A percentile compares a stretch with the other conserved stretches of the same genome.
phyloP scores from a whole-genome alignment of 2,329 filamentous ascomycete species.

The Biscogniauxia sp. region DNA sequence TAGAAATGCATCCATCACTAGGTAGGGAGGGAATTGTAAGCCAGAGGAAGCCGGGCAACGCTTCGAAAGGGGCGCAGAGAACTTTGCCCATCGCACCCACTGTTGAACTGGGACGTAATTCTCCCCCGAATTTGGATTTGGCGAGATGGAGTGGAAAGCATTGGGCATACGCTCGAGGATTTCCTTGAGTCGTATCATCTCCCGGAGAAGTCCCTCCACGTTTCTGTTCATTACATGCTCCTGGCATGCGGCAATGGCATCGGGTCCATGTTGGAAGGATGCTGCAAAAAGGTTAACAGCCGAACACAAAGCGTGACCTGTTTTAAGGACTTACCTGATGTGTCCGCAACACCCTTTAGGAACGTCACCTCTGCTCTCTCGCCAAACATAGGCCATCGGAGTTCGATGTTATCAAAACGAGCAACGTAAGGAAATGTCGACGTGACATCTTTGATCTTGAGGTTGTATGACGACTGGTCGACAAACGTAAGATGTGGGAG shows the following conservation, averaged over 20 bases:
- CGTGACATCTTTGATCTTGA: slow-evolving; percentile 47
- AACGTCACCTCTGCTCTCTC: slow-evolving; percentile 51
- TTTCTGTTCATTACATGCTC: slow-evolving; percentile 54
- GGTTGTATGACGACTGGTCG: slow-evolving; percentile 53
- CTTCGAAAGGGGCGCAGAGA: slow-evolving; percentile 49
- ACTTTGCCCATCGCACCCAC: slow-evolving; percentile 51
- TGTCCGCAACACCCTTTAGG: slow-evolving; percentile 48
- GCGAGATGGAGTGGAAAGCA: slow-evolving; percentile 53
- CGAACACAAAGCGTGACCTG: background rate
- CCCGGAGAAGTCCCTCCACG: slow-evolving; percentile 47
- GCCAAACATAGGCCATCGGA: slow-evolving; percentile 54
- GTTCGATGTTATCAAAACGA: slow-evolving; percentile 51
- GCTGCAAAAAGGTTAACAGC: slow-evolving; percentile 25
- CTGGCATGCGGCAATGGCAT: slow-evolving; percentile 52
- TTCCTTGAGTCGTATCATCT: slow-evolving; percentile 51
- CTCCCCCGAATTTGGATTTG: slow-evolving; percentile 50
- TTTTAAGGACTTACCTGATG: slow-evolving; percentile 33
- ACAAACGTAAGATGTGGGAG: slow-evolving; percentile 52
- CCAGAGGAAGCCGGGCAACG: slow-evolving; percentile 50
- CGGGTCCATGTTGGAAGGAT: slow-evolving; percentile 50
- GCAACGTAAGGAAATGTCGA: slow-evolving; percentile 50
- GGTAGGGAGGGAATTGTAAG: slow-evolving; percentile 50
- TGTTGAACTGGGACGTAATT: slow-evolving; percentile 48
- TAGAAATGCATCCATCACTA: slow-evolving; percentile 55
- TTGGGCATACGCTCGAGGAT: slow-evolving; percentile 53